These are phyloP conservation scores for Castanospermum australe DNA, from an alignment of 306 rosid species.

Conservation along the genomic window DNA sequence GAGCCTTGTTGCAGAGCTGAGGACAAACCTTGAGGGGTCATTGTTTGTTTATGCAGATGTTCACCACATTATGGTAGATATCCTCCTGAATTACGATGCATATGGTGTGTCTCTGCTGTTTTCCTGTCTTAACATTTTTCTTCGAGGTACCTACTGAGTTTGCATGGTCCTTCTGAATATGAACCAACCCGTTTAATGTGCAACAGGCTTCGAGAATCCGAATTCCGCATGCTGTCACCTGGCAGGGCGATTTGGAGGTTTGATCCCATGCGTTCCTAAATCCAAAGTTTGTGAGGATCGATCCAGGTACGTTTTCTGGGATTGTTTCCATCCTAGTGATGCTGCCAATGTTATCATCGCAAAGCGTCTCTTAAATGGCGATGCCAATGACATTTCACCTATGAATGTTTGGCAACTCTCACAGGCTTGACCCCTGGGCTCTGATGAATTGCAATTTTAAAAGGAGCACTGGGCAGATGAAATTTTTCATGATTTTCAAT, in stretches of 20 bases:
- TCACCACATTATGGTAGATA: constrained; percentile 27
- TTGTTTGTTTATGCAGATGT: constrained; percentile 62
- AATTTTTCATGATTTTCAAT: no score
- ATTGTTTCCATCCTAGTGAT: constrained; percentile 66
- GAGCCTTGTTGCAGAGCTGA: constrained; percentile 49
- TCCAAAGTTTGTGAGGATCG: constrained; percentile 61
- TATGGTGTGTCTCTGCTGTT: constrained; percentile 29
- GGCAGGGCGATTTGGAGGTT: constrained; percentile 65
- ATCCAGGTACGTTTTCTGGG: constrained; percentile 72
- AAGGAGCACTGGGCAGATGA: neutral
- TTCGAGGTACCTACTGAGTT: neutral
- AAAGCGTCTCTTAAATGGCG: constrained; percentile 51
- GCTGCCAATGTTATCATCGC: constrained; percentile 57
- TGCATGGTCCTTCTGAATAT: neutral
- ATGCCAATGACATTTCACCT: constrained; percentile 47
- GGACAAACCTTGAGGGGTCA: constrained; percentile 35
- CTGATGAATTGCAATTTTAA: neutral
- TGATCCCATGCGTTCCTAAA: constrained; percentile 50
- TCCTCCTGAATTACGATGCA: neutral
- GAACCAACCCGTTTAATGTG: neutral
- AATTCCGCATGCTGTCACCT: constrained; percentile 60
- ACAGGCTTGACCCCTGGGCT: constrained; percentile 19
- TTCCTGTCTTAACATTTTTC: neutral
- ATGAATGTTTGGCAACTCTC: constrained; percentile 48
- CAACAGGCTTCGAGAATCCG: constrained; percentile 57